phyloP scores from a whole-genome alignment of 257 asterid genomes.

The Solanum medicagineum region DNA sequence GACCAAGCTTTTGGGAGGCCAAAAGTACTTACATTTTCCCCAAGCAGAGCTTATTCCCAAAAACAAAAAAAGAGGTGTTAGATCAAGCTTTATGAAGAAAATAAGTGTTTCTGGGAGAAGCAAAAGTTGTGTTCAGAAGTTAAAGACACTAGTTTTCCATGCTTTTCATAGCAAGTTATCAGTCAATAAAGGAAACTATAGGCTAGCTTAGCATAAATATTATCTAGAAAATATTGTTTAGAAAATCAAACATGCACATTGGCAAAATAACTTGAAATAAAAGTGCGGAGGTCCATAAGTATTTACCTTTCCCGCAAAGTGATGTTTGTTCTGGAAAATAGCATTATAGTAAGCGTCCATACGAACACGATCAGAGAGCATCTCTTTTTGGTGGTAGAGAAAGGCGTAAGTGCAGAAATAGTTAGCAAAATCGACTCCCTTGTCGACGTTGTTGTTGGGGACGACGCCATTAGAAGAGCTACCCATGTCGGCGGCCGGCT shows the following conservation, averaged over 20 bases:
- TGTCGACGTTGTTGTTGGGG: slow-evolving; percentile 33
- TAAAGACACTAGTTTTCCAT: no score
- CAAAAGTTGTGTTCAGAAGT: no score
- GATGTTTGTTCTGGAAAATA: slow-evolving; percentile 66
- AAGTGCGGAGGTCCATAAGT: background rate
- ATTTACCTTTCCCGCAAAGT: slow-evolving; percentile 69
- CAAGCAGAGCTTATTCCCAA: no score
- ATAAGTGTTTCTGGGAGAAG: no score
- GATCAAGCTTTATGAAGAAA: no score
- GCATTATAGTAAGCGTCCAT: slow-evolving; percentile 92
- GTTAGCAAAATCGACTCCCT: slow-evolving; percentile 87
- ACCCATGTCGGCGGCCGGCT: slow-evolving; percentile 28
- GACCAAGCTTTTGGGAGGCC: no score
- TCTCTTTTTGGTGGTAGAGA: slow-evolving; percentile 96
- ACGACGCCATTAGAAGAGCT: slow-evolving; percentile 32
- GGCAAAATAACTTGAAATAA: background rate
- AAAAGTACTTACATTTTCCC: no score
- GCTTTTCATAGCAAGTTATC: background rate
- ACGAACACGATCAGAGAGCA: slow-evolving; percentile 97
- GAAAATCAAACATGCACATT: background rate
- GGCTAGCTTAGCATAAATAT: background rate
- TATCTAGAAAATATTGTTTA: background rate
- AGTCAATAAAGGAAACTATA: background rate
- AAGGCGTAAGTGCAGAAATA: slow-evolving; percentile 90
- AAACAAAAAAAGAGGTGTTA: no score